Percentiles rank a stretch among this genome's conserved stretches.
Conservation (phyloP, 257 asterid species). For the Solanum microdontum region DNA sequence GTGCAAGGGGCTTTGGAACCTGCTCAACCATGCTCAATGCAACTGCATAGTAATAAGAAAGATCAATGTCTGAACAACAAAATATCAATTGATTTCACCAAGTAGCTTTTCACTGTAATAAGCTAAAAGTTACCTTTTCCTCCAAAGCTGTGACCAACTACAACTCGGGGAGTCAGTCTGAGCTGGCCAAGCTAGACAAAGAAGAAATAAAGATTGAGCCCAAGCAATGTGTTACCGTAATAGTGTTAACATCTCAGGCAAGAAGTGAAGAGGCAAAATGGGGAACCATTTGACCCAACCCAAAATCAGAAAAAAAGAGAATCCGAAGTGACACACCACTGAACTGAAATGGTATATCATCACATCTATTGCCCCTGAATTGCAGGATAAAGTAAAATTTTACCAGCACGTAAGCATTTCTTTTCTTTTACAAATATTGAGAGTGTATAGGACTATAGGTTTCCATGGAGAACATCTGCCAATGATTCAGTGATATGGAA, state of each 20-base stretch:
- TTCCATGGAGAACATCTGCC: not conserved
- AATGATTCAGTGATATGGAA: not conserved
- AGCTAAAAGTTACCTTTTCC: conserved; percentile 67
- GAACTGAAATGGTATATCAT: not conserved
- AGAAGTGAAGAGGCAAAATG: not conserved
- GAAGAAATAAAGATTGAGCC: conserved; percentile 2
- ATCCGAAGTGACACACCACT: not conserved
- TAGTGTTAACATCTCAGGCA: not conserved
- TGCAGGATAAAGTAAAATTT: not conserved
- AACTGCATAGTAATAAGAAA: conserved; percentile 36
- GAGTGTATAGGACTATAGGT: not conserved
- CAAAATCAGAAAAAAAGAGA: not conserved
- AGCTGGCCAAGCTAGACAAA: conserved; percentile 63
- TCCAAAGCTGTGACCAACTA: conserved; percentile 98
- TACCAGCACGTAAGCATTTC: not conserved
- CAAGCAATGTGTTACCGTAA: not conserved
- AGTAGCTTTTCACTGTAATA: not conserved
- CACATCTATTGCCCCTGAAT: not conserved
- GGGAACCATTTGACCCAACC: not conserved
- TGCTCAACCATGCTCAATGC: conserved; percentile 98
- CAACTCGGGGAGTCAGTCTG: conserved; percentile 84
- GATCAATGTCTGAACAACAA: not conserved
- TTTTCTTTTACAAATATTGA: not conserved
- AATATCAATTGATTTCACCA: not conserved
- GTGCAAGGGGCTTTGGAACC: conserved; percentile 92